A percentile compares a stretch with the other conserved stretches of the same genome.
phyloP scores from a whole-genome alignment of 306 rosid species.

The Ammopiptanthus mongolicus region DNA sequence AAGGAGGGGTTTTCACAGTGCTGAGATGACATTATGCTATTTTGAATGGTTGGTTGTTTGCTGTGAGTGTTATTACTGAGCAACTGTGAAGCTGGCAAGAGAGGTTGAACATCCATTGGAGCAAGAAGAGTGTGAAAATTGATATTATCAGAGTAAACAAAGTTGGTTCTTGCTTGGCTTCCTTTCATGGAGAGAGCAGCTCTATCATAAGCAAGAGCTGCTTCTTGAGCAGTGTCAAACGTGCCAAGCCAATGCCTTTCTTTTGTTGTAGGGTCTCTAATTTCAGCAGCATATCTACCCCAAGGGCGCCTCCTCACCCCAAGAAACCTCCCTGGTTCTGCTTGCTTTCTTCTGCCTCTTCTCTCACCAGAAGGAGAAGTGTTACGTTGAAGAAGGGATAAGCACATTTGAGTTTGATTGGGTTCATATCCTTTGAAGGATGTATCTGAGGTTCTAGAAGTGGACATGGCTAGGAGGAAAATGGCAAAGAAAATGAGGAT shows the following conservation, averaged over 20 bases:
- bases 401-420: slow-evolving; percentile 49
- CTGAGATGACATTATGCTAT: slow-evolving; percentile 30
- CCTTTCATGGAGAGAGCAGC: slow-evolving; percentile 99
- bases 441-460: slow-evolving; percentile 60
- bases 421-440: slow-evolving; percentile 41
- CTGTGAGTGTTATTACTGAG: slow-evolving; percentile 26
- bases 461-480: slow-evolving; percentile 50
- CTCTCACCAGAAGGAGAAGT: slow-evolving; percentile 62
- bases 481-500: slow-evolving; percentile 17
- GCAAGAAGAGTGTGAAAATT: slow-evolving; percentile 60
- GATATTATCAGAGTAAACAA: slow-evolving; percentile 70
- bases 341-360: slow-evolving; percentile 81
- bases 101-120: slow-evolving; percentile 53
- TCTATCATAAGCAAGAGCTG: slow-evolving; percentile 99
- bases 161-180: slow-evolving; percentile 90
- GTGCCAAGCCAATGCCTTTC: slow-evolving; percentile 99
- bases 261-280: slow-evolving; percentile 94
- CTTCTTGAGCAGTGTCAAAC: slow-evolving; percentile 98
- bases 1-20: slow-evolving; percentile 5
- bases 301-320: slow-evolving; percentile 93
- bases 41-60: slow-evolving; percentile 36
- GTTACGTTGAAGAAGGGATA: slow-evolving; percentile 60
- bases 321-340: slow-evolving; percentile 91
- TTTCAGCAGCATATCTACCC: slow-evolving; percentile 99
- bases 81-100: slow-evolving; percentile 42